Evolutionary conservation across 2,329 filamentous ascomycete species (phyloP), one percentile per base, ranked within the genome.

Genomic region (Ascocoryne sarcoides): DNA sequence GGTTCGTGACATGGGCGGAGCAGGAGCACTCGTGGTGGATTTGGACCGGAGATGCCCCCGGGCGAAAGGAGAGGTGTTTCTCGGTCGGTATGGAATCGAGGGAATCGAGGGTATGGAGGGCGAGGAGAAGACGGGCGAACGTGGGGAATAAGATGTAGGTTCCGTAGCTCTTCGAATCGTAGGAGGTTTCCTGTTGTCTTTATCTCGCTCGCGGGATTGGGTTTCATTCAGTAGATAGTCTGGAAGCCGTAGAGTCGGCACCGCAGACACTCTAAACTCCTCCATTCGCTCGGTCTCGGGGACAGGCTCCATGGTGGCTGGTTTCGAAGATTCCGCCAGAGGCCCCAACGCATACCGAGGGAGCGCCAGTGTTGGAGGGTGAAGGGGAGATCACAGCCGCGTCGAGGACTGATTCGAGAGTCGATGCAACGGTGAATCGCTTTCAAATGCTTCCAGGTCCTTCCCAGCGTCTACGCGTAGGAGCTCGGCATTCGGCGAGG

Each of bases 271-370:
- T 46, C 68, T 71, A 57, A 81, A 82, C 59, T 75, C 75, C 66
- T 80, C 76, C 71, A 82, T 76, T 49, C 75, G 69, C 66, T 81
- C 75, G 36, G 76, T 78, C 65, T 82, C 77, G 50, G 77, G 77
- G 55, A 82, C 77, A 43, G 76, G 75, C 62, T 82, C 77, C 77
- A 82, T 82, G 52, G 18, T 42, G 34, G 26, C 15, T 12, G 7
- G 23, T 26, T 12, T 34, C 32, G 32, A 17, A 7, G 23, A 12
- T 26, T 7, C 7, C 29, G 37, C 15, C 26, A 7, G 12, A 35
- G 36, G 32, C 14, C 29, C 37, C 26, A 36, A 41, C 40, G 32
- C 36, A 19, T 32, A 40, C 37, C 7, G 10, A 41, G 31, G 34
- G 33, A 29, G 35, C n/a, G 39, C 31, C 4, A 12, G 28, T 18